phyloP scores from a whole-genome alignment of 2,329 filamentous ascomycete species.

The Orbilia javanica region DNA sequence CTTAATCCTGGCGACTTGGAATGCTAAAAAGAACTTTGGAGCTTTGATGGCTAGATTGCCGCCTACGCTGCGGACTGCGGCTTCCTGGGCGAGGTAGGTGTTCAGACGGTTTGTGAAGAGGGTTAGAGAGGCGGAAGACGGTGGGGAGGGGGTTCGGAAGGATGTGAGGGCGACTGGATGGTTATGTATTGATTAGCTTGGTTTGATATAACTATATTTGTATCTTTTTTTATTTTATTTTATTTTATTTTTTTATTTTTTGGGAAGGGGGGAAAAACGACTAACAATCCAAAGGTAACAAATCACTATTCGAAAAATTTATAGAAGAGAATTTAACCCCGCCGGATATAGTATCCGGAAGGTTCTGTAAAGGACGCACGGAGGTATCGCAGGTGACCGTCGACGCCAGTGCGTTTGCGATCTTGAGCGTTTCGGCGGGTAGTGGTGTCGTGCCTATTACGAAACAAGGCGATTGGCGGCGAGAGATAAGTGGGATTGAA shows the following conservation, averaged over 20 bases:
- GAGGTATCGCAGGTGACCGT: slow-evolving; percentile 69
- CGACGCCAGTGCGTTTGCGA: slow-evolving; percentile 66
- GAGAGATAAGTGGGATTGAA: slow-evolving; percentile 23
- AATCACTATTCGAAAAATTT: slow-evolving; percentile 70
- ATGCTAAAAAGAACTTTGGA: slow-evolving; percentile 74
- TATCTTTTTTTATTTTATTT: neutral
- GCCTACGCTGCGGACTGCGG: slow-evolving; percentile 70
- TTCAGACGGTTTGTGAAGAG: slow-evolving; percentile 71
- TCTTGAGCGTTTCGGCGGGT: slow-evolving; percentile 68
- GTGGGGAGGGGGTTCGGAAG: slow-evolving; percentile 69
- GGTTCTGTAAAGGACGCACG: slow-evolving; percentile 69
- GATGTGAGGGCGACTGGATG: slow-evolving; percentile 67
- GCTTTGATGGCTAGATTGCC: slow-evolving; percentile 72
- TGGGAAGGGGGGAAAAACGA: neutral
- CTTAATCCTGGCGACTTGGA: slow-evolving; percentile 73
- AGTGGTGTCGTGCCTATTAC: slow-evolving; percentile 64
- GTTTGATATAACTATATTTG: neutral
- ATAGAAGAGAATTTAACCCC: slow-evolving; percentile 69
- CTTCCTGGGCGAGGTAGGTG: slow-evolving; percentile 73
- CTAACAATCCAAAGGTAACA: slow-evolving; percentile 68
- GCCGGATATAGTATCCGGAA: slow-evolving; percentile 72
- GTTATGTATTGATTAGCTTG: too few species aligned
- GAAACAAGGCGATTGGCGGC: slow-evolving; percentile 46
- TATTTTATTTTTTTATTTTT: neutral
- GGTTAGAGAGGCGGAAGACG: slow-evolving; percentile 69